A percentile compares a stretch with the other conserved stretches of the same genome.
Evolutionary conservation across 768 basidiomycete species (phyloP).

Genomic region (Chiua virens): DNA sequence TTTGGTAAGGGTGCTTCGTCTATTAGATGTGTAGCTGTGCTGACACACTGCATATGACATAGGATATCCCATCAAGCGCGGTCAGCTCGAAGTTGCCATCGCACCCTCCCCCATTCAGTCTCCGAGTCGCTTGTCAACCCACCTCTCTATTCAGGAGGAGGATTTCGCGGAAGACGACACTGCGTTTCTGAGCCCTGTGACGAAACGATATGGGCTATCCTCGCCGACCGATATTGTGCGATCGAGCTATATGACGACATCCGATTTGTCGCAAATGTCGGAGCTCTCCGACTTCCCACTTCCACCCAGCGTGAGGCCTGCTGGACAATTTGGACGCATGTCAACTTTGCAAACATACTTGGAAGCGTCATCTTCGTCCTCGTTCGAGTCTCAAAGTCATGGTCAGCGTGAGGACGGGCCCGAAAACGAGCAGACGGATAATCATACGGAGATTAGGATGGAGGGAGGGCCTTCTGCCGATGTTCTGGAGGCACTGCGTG

Average conservation of each 20-base stretch:
- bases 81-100: slow-evolving; percentile 12
- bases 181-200: slow-evolving; percentile 13
- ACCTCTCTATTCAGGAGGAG: slow-evolving; percentile 21
- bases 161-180: neutral
- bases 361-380: slow-evolving; percentile 20
- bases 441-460: neutral
- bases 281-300: slow-evolving; percentile 70
- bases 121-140: slow-evolving; percentile 16
- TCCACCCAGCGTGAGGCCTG: slow-evolving; percentile 44
- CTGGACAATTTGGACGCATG: slow-evolving; percentile 32
- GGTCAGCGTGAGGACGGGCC: neutral
- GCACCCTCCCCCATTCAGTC: slow-evolving; percentile 15
- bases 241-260: slow-evolving; percentile 64
- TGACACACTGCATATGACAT: neutral
- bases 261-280: slow-evolving; percentile 62
- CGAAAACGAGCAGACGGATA: neutral
- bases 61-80: slow-evolving; percentile 27
- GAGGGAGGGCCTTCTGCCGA: slow-evolving; percentile 8
- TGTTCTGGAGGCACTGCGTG: slow-evolving; percentile 15
- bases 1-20: slow-evolving; percentile 20
- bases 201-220: slow-evolving; percentile 20
- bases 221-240: slow-evolving; percentile 36
- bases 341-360: slow-evolving; percentile 48
- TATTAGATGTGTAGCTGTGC: neutral
- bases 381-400: neutral